phyloP scores from a whole-genome alignment of 495 filamentous ascomycete species.

The Neurospora sp. region DNA sequence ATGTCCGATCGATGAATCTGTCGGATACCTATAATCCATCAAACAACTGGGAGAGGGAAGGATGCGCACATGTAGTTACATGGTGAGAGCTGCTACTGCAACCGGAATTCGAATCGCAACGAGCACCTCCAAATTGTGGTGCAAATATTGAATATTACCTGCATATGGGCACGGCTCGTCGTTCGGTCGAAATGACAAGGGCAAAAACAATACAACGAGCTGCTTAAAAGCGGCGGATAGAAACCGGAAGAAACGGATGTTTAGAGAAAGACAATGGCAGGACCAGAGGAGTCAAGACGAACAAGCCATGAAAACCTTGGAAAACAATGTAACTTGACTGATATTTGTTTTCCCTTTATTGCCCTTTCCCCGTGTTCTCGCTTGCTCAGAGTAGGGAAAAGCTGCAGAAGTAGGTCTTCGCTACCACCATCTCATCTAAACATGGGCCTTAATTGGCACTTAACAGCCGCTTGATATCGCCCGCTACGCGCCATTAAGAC shows the following conservation, averaged over 20 bases:
- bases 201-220: not conserved
- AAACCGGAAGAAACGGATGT: not conserved
- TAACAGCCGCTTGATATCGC: constrained; percentile 14
- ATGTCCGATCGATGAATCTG: not conserved
- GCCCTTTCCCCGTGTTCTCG: not conserved
- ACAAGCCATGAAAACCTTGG: not conserved
- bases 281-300: not conserved
- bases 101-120: not conserved
- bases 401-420: not conserved
- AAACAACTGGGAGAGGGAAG: not conserved
- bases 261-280: not conserved
- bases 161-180: not conserved
- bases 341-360: not conserved
- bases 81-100: not conserved
- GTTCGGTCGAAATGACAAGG: not conserved
- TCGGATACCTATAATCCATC: not conserved
- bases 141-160: not conserved
- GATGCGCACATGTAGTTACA: not conserved
- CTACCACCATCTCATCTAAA: not conserved
- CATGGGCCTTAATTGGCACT: not conserved
- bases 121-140: not conserved
- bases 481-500: not conserved
- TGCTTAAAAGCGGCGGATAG: not conserved
- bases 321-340: not conserved
- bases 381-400: not conserved